Base-by-base conservation (phyloP, 2,329 filamentous ascomycete genomes). In the Cladosporium halotolerans region DNA sequence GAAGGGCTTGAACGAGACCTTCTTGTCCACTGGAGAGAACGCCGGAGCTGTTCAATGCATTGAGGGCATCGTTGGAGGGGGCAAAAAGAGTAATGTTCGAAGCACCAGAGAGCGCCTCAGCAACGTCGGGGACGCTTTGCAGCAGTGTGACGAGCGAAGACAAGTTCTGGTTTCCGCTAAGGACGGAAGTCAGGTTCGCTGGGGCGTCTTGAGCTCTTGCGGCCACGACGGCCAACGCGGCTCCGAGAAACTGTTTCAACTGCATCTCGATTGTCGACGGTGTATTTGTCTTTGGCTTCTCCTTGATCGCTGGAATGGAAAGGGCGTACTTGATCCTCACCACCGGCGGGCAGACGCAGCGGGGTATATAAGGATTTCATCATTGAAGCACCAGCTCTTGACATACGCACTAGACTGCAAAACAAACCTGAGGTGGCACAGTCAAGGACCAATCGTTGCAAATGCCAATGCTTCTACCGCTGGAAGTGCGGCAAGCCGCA, bases 81-180 rank as follows among this genome's bases (percentile, higher is more conserved):
- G 81, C 80, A 5, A 84, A 72, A 36, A 83, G 68, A 6, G 82
- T 85, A 54, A 84, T 71, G 62, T 83, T 80, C 11, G 62, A 59
- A 3, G 73, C 66, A 23, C 59, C 61, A 34, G 63, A 62, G 32
- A 81, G 65, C 3, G 67, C 55, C 9, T 61, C 39, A 11, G 73
- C 54, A 14, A 79, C 58, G 3, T 63, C 60, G 9, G 73, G 69
- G 46, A 68, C 64, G 18, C 60, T 55, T 11, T 58, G 49, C 31
- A 79, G 64, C 51, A 76, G 65, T 6, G 59, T 60, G 39, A 62
- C 60, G 16, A 73, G 60, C 38, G 61, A 63, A 4, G 67, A 66
- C 9, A 72, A 60, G 23, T 69, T 62, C 9, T 58, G 41, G 45
- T 69, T 69, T 23, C 61, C 62, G 9, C 57, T 49, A 13, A 72